phyloP scores from a whole-genome alignment of 495 filamentous ascomycete species.

The Parathielavia hyrcaniae region DNA sequence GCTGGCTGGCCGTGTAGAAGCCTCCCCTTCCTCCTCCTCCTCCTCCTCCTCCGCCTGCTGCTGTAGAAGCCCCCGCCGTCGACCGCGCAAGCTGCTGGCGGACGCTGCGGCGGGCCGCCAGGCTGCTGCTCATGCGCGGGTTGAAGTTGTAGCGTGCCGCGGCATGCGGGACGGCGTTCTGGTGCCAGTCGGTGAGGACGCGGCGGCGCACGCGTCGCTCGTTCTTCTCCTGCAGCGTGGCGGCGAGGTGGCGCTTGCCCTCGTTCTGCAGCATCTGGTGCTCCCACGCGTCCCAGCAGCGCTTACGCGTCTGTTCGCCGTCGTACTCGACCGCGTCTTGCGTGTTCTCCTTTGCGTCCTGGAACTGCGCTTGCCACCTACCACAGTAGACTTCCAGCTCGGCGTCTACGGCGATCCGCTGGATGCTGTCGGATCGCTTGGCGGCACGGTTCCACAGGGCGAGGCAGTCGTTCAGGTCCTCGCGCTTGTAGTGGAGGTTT shows the following conservation, averaged over 20 bases:
- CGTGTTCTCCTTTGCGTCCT: slow-evolving; percentile 19
- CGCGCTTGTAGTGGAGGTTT: slow-evolving; percentile 20
- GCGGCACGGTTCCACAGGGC: slow-evolving; percentile 24
- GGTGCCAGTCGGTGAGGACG: slow-evolving; percentile 28
- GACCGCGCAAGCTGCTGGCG: slow-evolving; percentile 13
- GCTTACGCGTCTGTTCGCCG: slow-evolving; percentile 14
- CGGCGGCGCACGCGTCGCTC: slow-evolving; percentile 19
- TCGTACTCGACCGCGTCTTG: slow-evolving; percentile 29
- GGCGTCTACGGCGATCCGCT: slow-evolving; percentile 25
- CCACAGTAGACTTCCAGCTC: slow-evolving; percentile 25
- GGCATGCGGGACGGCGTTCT: slow-evolving; percentile 20
- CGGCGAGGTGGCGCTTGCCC: slow-evolving; percentile 19
- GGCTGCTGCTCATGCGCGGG: slow-evolving; percentile 22
- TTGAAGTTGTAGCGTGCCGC: slow-evolving; percentile 3
- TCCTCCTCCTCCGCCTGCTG: too few species aligned
- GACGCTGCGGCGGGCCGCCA: slow-evolving; percentile 20
- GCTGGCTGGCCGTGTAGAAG: slow-evolving; percentile 12
- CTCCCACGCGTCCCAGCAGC: slow-evolving; percentile 27
- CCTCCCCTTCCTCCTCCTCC: too few species aligned
- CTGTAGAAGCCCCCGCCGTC: slow-evolving; percentile 1
- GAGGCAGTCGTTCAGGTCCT: slow-evolving; percentile 26
- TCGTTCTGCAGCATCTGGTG: slow-evolving; percentile 27
- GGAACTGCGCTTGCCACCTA: slow-evolving; percentile 19
- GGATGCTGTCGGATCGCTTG: slow-evolving; percentile 11
- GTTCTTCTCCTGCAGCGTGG: slow-evolving; percentile 24